Evolutionary conservation across 2,329 filamentous ascomycete genomes (phyloP).

Genomic region (Xylaria hypoxylon): DNA sequence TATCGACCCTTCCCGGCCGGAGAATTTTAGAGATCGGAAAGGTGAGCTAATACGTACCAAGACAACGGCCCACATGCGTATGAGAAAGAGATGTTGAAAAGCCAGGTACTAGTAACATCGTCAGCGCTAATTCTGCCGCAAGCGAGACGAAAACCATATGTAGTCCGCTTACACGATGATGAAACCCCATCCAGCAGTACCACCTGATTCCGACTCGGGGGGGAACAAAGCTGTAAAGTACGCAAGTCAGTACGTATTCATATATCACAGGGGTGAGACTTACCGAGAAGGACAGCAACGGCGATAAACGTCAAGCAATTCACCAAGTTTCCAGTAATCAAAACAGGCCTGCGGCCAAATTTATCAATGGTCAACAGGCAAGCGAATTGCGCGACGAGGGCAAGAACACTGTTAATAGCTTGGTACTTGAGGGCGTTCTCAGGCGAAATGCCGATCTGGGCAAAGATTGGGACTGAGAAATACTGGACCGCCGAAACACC

Average conservation of each 20-base stretch:
- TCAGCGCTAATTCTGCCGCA: background rate
- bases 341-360: slow-evolving; percentile 76
- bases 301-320: slow-evolving; percentile 81
- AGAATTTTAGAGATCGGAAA: background rate
- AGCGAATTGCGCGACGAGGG: slow-evolving; percentile 73
- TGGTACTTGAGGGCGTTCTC: slow-evolving; percentile 78
- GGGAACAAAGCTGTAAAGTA: slow-evolving; percentile 64
- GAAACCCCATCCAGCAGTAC: slow-evolving; percentile 75
- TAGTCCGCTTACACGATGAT: slow-evolving; percentile 64
- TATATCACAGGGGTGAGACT: slow-evolving; percentile 6
- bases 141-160: background rate
- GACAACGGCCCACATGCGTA: slow-evolving; percentile 76
- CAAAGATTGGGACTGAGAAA: slow-evolving; percentile 75
- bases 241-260: background rate
- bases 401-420: slow-evolving; percentile 78
- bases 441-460: slow-evolving; percentile 74
- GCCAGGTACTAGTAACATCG: slow-evolving; percentile 68
- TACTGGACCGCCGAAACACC: slow-evolving; percentile 81
- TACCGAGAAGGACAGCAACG: slow-evolving; percentile 63
- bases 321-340: slow-evolving; percentile 77
- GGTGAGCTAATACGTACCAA: slow-evolving; percentile 41
- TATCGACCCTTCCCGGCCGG: background rate
- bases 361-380: slow-evolving; percentile 78
- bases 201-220: slow-evolving; percentile 63
- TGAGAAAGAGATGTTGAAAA: slow-evolving; percentile 83